Percentiles rank a stretch among this genome's conserved stretches.
Evolutionary conservation across 106 monocot genomes (phyloP).

Genomic region (Dioscorea alata): DNA sequence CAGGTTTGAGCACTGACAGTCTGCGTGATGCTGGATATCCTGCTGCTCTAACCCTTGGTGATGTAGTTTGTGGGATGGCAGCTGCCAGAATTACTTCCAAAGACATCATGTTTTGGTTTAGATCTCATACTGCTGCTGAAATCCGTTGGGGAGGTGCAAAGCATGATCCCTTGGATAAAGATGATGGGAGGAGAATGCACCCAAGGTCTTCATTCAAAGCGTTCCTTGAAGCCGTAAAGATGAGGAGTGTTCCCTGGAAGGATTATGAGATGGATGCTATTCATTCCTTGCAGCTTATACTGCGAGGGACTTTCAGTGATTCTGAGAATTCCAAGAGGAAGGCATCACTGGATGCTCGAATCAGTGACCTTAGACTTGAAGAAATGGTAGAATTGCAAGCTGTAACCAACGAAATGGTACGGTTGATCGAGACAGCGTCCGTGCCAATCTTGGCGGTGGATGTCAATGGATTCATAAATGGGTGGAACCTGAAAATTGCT

Average conservation of each 20-base stretch:
- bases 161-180: slow-evolving; percentile 53
- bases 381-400: slow-evolving; percentile 65
- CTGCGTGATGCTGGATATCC: slow-evolving; percentile 80
- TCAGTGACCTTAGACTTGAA: slow-evolving; percentile 47
- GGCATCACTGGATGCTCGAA: slow-evolving; percentile 22
- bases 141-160: slow-evolving; percentile 89
- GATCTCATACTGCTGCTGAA: slow-evolving; percentile 63
- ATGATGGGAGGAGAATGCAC: slow-evolving; percentile 75
- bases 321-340: slow-evolving; percentile 2
- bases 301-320: slow-evolving; percentile 46
- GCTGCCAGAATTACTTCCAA: slow-evolving; percentile 60
- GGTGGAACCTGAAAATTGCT: slow-evolving; percentile 86
- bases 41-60: slow-evolving; percentile 39
- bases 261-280: slow-evolving; percentile 97
- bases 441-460: slow-evolving; percentile 91
- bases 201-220: slow-evolving; percentile 90
- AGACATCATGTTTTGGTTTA: slow-evolving; percentile 88
- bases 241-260: slow-evolving; percentile 75
- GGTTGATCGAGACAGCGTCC: slow-evolving; percentile 83
- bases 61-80: slow-evolving; percentile 78
- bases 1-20: slow-evolving; percentile 87
- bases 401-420: slow-evolving; percentile 88
- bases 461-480: slow-evolving; percentile 65
- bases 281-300: slow-evolving; percentile 83
- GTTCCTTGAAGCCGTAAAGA: slow-evolving; percentile 87